Percentiles rank a stretch among this genome's conserved stretches.
These are phyloP conservation scores for Xanthoconium stramineum DNA, from an alignment of 768 basidiomycete species.

Conservation along the genomic window DNA sequence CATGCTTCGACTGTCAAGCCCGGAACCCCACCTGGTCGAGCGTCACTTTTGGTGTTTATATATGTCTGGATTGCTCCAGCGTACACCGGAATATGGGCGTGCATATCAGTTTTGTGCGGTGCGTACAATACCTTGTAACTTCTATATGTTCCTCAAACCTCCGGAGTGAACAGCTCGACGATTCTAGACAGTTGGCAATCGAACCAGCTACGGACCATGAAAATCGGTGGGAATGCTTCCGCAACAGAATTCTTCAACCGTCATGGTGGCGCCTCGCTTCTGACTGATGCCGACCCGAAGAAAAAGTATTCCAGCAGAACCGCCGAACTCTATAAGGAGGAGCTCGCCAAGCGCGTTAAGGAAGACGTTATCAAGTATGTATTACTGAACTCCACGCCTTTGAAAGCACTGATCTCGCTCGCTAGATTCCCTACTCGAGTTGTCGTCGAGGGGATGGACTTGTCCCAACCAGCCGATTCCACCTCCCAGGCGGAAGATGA, in stretches of 20 bases:
- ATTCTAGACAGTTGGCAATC: slow-evolving; percentile 96
- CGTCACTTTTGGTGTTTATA: slow-evolving; percentile 94
- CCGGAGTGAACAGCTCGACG: slow-evolving; percentile 65
- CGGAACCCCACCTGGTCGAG: slow-evolving; percentile 98
- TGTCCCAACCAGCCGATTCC: slow-evolving; percentile 35
- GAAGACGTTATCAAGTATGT: slow-evolving; percentile 71
- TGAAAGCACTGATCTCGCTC: neutral
- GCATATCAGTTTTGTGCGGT: slow-evolving; percentile 97
- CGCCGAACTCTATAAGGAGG: slow-evolving; percentile 90
- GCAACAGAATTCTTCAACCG: slow-evolving; percentile 88
- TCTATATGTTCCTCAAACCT: slow-evolving; percentile 11
- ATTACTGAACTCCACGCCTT: neutral
- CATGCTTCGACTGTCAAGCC: slow-evolving; percentile 93
- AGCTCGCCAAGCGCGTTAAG: slow-evolving; percentile 73
- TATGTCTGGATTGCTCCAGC: slow-evolving; percentile 96
- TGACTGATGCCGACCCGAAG: slow-evolving; percentile 75
- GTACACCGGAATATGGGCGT: slow-evolving; percentile 96
- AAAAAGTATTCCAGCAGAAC: slow-evolving; percentile 85
- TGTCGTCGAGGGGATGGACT: slow-evolving; percentile 77
- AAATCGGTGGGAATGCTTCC: slow-evolving; percentile 88
- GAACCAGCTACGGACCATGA: slow-evolving; percentile 90
- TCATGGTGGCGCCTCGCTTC: slow-evolving; percentile 71
- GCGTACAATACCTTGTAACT: slow-evolving; percentile 24
- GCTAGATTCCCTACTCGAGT: slow-evolving; percentile 74
- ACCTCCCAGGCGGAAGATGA: slow-evolving; percentile 70